Evolutionary conservation across 257 asterid species (phyloP).

Genomic region (Primulina tabacum): DNA sequence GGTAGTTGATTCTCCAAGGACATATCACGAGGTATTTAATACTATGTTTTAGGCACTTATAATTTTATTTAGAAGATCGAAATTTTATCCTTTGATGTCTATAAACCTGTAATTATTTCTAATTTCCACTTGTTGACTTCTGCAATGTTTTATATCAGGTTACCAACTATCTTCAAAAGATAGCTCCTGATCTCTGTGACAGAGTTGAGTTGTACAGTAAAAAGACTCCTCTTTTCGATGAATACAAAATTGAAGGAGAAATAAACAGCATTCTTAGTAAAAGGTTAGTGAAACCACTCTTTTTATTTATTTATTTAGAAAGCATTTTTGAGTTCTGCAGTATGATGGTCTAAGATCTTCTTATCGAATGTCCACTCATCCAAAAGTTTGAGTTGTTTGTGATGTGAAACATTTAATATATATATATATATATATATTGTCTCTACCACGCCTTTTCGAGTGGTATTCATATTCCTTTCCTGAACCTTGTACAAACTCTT

Average conservation of each 20-base stretch:
- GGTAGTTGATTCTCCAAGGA: slow-evolving; percentile 95
- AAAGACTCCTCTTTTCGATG: slow-evolving; percentile 84
- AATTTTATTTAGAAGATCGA: slow-evolving; percentile 7
- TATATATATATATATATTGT: too few species aligned
- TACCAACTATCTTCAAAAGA: slow-evolving; percentile 93
- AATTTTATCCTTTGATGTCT: not conserved
- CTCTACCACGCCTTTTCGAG: too few species aligned
- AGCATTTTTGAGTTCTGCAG: slow-evolving; percentile 14
- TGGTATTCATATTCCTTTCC: too few species aligned
- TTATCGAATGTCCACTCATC: not conserved
- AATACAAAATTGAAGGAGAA: slow-evolving; percentile 81
- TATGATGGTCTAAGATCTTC: slow-evolving; percentile 19
- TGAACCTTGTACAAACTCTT: too few species aligned
- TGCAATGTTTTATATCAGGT: slow-evolving; percentile 50
- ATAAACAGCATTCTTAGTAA: slow-evolving; percentile 76
- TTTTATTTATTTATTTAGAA: slow-evolving; percentile 1
- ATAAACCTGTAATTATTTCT: slow-evolving; percentile 20
- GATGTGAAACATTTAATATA: too few species aligned
- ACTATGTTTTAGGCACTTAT: slow-evolving; percentile 1
- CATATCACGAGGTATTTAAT: slow-evolving; percentile 82
- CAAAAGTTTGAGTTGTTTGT: too few species aligned
- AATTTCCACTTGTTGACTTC: slow-evolving; percentile 28
- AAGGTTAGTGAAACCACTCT: slow-evolving; percentile 50
- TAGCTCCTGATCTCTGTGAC: slow-evolving; percentile 90
- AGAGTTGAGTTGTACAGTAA: slow-evolving; percentile 77